Evolutionary conservation across 2,329 filamentous ascomycete species (phyloP).

Genomic region (Calonectria crousiana): DNA sequence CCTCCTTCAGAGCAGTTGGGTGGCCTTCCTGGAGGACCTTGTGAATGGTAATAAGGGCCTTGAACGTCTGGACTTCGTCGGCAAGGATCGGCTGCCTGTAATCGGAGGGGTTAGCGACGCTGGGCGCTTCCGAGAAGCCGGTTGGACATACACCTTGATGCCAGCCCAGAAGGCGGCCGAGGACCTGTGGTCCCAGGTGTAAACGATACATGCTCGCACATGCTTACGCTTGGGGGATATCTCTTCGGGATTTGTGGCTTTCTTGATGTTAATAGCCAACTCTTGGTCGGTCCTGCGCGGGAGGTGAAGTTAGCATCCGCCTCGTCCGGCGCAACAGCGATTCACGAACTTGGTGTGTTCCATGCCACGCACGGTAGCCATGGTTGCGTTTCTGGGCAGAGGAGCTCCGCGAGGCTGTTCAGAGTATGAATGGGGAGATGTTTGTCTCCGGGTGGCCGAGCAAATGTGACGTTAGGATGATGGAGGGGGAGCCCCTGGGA

Average conservation of each 20-base stretch:
- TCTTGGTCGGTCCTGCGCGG: slow-evolving; percentile 73
- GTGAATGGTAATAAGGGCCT: slow-evolving; percentile 96
- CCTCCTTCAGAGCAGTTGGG: slow-evolving; percentile 87
- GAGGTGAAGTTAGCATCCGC: slow-evolving; percentile 30
- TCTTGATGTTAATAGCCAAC: slow-evolving; percentile 77
- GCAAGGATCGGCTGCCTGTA: slow-evolving; percentile 93
- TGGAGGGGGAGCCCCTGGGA: slow-evolving; percentile 37
- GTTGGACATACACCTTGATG: slow-evolving; percentile 89
- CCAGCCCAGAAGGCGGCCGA: slow-evolving; percentile 96
- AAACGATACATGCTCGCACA: slow-evolving; percentile 97
- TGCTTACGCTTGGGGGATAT: slow-evolving; percentile 85
- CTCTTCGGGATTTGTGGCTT: slow-evolving; percentile 77
- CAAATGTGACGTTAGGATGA: neutral
- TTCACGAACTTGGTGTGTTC: slow-evolving; percentile 53
- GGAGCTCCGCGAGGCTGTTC: slow-evolving; percentile 29
- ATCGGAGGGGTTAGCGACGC: slow-evolving; percentile 15
- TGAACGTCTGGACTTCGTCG: slow-evolving; percentile 99
- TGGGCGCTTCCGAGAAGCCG: slow-evolving; percentile 12
- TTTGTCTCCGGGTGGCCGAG: neutral
- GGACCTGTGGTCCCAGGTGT: slow-evolving; percentile 99
- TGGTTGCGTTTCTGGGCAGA: slow-evolving; percentile 40
- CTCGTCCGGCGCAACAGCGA: slow-evolving; percentile 19
- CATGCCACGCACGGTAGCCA: slow-evolving; percentile 48
- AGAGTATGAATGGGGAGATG: neutral
- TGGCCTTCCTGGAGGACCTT: slow-evolving; percentile 98